Conservation (phyloP, 1,139 yeast genomes). For the Kurtzmaniella quercitrusa region DNA sequence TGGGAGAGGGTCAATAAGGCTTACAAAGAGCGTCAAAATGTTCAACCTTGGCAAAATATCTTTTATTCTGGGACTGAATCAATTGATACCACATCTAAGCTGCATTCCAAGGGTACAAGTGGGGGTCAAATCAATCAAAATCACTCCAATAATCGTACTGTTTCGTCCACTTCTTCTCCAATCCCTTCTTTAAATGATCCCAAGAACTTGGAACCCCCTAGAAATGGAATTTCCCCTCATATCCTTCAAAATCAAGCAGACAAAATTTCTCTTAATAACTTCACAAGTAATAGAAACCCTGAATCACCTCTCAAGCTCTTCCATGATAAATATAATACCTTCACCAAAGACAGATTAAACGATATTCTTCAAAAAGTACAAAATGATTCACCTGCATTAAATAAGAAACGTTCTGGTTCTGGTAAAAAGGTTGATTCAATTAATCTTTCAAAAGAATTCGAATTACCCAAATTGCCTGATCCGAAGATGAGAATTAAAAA, state of each 20-base stretch:
- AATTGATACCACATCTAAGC: neutral
- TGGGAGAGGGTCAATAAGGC: conserved; percentile 34
- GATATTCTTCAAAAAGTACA: conserved; percentile 28
- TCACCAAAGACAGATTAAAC: conserved; percentile 34
- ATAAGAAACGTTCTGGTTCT: neutral
- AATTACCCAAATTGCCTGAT: conserved; percentile 9
- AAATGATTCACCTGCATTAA: conserved; percentile 12
- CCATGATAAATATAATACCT: conserved; percentile 38
- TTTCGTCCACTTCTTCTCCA: conserved; percentile 7
- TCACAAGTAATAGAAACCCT: conserved; percentile 15
- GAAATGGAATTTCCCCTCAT: conserved; percentile 1
- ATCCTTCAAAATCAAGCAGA: conserved; percentile 1
- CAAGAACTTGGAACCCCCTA: neutral
- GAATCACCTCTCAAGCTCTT: conserved; percentile 40
- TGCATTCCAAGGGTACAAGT: neutral
- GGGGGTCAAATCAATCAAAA: neutral
- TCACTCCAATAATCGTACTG: conserved; percentile 1
- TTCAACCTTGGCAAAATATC: conserved; percentile 30
- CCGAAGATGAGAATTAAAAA: conserved; percentile 31
- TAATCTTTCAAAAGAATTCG: conserved; percentile 3
- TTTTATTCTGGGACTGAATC: conserved; percentile 16
- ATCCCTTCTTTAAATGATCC: conserved; percentile 5
- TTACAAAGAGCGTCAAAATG: conserved; percentile 21
- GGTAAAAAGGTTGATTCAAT: neutral
- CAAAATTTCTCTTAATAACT: conserved; percentile 13